These are phyloP conservation scores for Aquilaria sinensis DNA, from an alignment of 345 rosid species.

Conservation along the genomic window DNA sequence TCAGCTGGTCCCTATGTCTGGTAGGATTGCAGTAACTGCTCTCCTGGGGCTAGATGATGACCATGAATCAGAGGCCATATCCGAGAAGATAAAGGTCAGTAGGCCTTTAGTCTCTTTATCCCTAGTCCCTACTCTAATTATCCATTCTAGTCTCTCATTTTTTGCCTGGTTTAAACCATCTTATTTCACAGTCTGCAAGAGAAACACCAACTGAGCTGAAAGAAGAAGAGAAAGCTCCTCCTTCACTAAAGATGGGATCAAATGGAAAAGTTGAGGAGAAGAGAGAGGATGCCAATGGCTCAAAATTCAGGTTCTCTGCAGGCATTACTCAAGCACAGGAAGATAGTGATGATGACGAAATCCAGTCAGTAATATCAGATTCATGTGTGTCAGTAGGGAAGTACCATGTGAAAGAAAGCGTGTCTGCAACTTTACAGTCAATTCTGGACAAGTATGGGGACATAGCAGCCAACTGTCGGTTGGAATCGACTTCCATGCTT, in stretches of 20 bases:
- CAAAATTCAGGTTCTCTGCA: constrained; percentile 39
- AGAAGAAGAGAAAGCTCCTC: constrained; percentile 18
- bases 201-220: constrained; percentile 16
- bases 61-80: too few species aligned
- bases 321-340: constrained; percentile 27
- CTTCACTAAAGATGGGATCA: constrained; percentile 12
- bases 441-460: constrained; percentile 71
- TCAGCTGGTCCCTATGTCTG: constrained; percentile 23
- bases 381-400: constrained; percentile 61
- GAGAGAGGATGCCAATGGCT: constrained; percentile 10
- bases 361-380: constrained; percentile 56
- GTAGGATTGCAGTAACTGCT: constrained; percentile 11
- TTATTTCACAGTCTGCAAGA: constrained; percentile 11
- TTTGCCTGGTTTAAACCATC: not conserved
- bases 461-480: constrained; percentile 60
- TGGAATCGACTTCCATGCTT: constrained; percentile 65
- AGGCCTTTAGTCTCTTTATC: constrained; percentile 2
- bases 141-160: not conserved
- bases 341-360: constrained; percentile 44
- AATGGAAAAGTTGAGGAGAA: constrained; percentile 8
- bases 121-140: not conserved
- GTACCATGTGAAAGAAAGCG: constrained; percentile 55
- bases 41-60: too few species aligned
- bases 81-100: too few species aligned
- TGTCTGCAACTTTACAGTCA: constrained; percentile 42